Evolutionary conservation across 208 protist genomes (phyloP), one percentile per base, ranked within the genome.

Genomic region (Wallacemonas sp.): DNA sequence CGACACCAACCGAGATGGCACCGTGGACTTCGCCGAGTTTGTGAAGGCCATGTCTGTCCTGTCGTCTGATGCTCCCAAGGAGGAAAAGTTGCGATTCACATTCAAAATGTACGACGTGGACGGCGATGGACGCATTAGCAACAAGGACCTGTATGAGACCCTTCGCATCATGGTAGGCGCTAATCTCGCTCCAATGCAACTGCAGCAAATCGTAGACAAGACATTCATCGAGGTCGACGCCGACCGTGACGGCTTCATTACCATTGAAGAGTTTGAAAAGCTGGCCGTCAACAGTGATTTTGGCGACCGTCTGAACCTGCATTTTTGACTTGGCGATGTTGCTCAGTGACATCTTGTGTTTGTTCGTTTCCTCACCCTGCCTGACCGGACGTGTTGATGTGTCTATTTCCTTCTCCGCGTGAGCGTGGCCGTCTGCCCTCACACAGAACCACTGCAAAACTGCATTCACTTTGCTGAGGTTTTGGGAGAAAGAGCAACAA

Each of bases 31-130:
- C 65, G 45, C 64, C 2, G 86, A 93, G 44, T 94, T 97, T 77
- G 87, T 91, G 7, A 80, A 81, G 42, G 88, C 90, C 1, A 72
- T 97, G 29, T 77, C 90, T 14, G 76, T 97, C 3, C 81, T 97
- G 36, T 92, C 87, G 0, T 81, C 86, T 0, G 72, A 92, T 23
- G 67, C 83, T 1, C 78, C 78, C 11, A 91, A 93, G 70, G 65
- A 80, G 41, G 86, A 90, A 39, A 97, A 96, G 57, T 67, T 97
- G 12, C 87, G 74, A 32, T 97, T 98, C 68, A 89, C 89, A 26
- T 98, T 95, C 73, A 94, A 93, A 63, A 94, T 98, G 74, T 98
- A 98, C 71, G 96, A 98, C 78, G 86, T 98, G 23, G 94, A 98
- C 72, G 83, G 85, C 26, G 96, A 98, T 67, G 94, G 89, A 28